These are phyloP conservation scores for Artemisia tridentata DNA, from an alignment of 129 eudicot genomes.

Conservation along the genomic window DNA sequence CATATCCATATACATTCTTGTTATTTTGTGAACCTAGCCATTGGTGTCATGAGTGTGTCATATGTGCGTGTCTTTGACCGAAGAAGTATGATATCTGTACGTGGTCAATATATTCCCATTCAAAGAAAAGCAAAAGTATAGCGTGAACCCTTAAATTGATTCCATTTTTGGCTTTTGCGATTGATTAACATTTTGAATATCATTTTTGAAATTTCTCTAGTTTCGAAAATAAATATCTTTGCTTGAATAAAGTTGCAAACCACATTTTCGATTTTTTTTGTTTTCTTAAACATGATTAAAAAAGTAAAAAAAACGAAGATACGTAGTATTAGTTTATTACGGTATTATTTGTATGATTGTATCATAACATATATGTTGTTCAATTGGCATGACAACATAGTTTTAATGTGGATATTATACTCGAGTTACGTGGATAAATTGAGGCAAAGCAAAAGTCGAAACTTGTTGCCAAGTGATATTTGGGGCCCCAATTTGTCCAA, in stretches of 20 bases:
- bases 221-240: no score
- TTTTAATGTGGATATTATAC: no score
- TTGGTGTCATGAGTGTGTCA: constrained; percentile 26
- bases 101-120: constrained; percentile 17
- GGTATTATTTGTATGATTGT: no score
- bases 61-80: constrained; percentile 24
- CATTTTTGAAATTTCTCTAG: no score
- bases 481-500: constrained; percentile 29
- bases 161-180: constrained; percentile 8
- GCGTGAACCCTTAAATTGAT: neutral
- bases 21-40: neutral
- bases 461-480: constrained; percentile 22
- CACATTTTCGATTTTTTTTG: no score
- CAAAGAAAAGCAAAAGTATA: constrained; percentile 22
- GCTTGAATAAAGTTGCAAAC: no score
- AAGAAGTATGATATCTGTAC: neutral
- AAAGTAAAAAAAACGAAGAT: no score
- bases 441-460: constrained; percentile 13
- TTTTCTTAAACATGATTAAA: no score
- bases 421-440: neutral
- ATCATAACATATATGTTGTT: no score
- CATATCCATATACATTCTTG: no score
- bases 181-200: no score
- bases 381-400: neutral
- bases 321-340: no score